A percentile compares a stretch with the other conserved stretches of the same genome.
Conservation (phyloP, 139 green algal species). For the Auxenochlorella protothecoides region DNA sequence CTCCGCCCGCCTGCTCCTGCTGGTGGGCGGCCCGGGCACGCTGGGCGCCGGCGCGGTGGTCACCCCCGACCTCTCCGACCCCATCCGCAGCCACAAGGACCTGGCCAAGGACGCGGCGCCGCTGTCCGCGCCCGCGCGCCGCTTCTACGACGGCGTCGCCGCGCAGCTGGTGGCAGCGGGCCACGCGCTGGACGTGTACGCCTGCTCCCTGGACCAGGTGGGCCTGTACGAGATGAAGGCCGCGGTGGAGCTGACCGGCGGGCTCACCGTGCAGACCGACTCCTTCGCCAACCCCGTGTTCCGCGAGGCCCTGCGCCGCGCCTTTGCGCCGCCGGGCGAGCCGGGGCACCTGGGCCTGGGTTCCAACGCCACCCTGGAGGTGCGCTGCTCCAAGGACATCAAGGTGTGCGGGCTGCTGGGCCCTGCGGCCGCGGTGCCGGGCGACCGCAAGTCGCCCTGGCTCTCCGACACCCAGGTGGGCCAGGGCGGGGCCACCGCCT, state of each 20-base stretch:
- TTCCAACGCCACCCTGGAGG: conserved; percentile 72
- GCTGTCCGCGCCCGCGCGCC: conserved; percentile 48
- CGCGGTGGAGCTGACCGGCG: conserved; percentile 73
- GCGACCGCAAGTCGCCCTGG: conserved; percentile 73
- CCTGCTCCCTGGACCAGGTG: conserved; percentile 91
- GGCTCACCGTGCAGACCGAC: conserved; percentile 79
- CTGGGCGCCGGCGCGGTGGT: conserved; percentile 81
- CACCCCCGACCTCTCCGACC: conserved; percentile 68
- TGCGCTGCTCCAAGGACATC: conserved; percentile 54
- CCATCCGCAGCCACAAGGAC: conserved; percentile 82
- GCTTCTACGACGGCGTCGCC: conserved; percentile 66
- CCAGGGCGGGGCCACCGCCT: conserved; percentile 80
- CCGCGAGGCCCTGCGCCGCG: conserved; percentile 66
- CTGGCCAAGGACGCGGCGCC: conserved; percentile 80
- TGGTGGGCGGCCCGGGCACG: conserved; percentile 87
- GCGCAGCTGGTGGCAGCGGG: conserved; percentile 68
- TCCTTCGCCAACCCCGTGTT: conserved; percentile 86
- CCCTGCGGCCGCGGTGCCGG: conserved; percentile 43
- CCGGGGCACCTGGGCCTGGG: conserved; percentile 48
- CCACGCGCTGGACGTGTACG: conserved; percentile 90
- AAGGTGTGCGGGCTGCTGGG: conserved; percentile 74
- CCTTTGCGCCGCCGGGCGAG: conserved; percentile 56
- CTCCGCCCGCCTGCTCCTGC: conserved; percentile 73
- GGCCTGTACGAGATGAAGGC: conserved; percentile 93
- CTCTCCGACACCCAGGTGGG: conserved; percentile 75